Evolutionary conservation across 1,284 basidiomycete species (phyloP), one percentile per base, ranked within the genome.

Genomic region (Cutaneotrichosporon arboriforme): DNA sequence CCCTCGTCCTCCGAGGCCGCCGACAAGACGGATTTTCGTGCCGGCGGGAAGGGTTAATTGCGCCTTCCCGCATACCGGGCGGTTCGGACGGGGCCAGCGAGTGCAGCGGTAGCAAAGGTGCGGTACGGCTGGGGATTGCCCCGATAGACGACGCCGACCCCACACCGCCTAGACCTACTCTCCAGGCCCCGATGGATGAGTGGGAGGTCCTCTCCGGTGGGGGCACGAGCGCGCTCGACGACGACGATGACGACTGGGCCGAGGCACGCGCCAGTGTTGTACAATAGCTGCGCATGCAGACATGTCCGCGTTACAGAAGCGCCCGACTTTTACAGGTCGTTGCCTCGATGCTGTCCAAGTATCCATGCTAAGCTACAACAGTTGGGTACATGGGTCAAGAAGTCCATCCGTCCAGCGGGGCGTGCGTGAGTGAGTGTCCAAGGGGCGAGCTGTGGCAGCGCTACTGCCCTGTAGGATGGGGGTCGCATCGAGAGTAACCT

Each of bases 1-100:
- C n/a, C n/a, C n/a, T n/a, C n/a, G n/a, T n/a, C n/a, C n/a, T n/a
- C 10, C 41, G 47, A 22, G 20, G 20, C 20, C 20, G 42, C 42
- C 18, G 56, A 36, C n/a, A 39, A 49, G 40, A 53, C 46, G 65
- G 65, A 64, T 69, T 69, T 69, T 69, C 64, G 54, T 18, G 34
- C 12, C 7, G 56, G 67, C 67, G 65, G 65, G 66, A 68, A 66
- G 63, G 49, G 49, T 31, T 57, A 51, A 23, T 12, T 20, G 48
- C 26, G 51, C 35, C 55, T 57, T 57, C 55, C 51, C 51, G 51
- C 35, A 36, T 15, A 2, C 31, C 26, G 20, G 26, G 9, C 17
- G 23, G 36, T 31, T 23, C 9, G 26, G 26, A 44, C 22, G 17
- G 12, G 26, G 17, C 14, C 13, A 46, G 35, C 21, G n/a, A 33